phyloP scores from a whole-genome alignment of 352 stramenopile species.

The Phytophthora constricta region DNA sequence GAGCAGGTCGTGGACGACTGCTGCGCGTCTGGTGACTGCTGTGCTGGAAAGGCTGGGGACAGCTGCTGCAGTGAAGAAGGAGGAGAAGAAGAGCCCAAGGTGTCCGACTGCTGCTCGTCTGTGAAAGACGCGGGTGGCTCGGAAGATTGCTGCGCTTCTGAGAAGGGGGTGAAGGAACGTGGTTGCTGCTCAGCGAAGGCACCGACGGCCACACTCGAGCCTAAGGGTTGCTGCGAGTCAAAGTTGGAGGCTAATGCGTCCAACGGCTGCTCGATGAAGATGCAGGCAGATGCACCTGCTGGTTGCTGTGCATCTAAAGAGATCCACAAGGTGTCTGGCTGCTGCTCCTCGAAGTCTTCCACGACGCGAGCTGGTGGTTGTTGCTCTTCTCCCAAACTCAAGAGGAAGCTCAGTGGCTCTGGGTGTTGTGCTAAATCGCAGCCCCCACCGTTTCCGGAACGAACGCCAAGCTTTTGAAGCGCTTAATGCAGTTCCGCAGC shows the following conservation, averaged over 20 bases:
- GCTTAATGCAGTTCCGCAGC: conserved; percentile 47
- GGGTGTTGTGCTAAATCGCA: conserved; percentile 26
- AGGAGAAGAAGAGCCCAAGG: no score
- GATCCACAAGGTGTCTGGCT: conserved; percentile 1
- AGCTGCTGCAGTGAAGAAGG: neutral
- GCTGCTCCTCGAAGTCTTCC: neutral
- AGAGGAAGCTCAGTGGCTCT: conserved; percentile 14
- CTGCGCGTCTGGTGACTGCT: neutral
- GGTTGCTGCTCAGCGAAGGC: conserved; percentile 15
- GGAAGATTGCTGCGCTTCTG: neutral
- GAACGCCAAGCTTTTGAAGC: conserved; percentile 48
- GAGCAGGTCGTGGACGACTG: neutral
- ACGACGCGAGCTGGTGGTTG: conserved; percentile 12
- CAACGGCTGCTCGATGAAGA: conserved; percentile 20
- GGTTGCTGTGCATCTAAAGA: conserved; percentile 20
- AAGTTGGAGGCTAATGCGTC: neutral
- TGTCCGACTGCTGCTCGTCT: no score
- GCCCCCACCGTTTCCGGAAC: conserved; percentile 10
- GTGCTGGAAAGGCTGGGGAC: neutral
- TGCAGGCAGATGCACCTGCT: neutral
- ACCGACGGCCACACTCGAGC: neutral
- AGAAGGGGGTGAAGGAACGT: neutral
- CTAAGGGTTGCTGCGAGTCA: conserved; percentile 1
- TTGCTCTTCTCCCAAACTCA: conserved; percentile 17
- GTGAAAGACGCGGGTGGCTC: no score